Conservation (phyloP, 2,329 filamentous ascomycete species). For the Alternaria consortialis region DNA sequence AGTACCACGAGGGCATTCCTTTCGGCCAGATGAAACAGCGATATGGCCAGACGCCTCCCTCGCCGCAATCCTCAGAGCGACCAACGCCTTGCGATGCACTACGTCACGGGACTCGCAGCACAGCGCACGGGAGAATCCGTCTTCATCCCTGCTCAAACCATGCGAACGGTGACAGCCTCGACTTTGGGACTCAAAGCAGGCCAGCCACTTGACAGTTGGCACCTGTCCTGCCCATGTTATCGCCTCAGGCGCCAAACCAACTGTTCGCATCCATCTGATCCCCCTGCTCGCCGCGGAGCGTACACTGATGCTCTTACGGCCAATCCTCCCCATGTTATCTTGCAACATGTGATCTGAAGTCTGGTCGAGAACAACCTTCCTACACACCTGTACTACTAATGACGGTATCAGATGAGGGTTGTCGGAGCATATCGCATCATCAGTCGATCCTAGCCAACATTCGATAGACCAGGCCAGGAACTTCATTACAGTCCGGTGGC, state of each 20-base stretch:
- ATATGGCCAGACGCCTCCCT: slow-evolving; percentile 27
- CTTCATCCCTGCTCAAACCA: slow-evolving; percentile 36
- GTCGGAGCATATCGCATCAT: slow-evolving; percentile 24
- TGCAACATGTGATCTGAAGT: slow-evolving; percentile 39
- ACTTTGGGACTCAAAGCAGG: slow-evolving; percentile 18
- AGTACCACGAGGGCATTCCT: slow-evolving; percentile 35
- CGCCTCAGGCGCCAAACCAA: slow-evolving; percentile 48
- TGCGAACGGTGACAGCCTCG: slow-evolving; percentile 49
- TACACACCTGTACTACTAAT: slow-evolving; percentile 40
- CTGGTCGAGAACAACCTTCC: slow-evolving; percentile 22
- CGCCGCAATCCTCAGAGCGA: slow-evolving; percentile 16
- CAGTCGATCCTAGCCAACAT: slow-evolving; percentile 20
- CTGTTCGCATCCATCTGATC: slow-evolving; percentile 47
- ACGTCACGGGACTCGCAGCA: slow-evolving; percentile 39
- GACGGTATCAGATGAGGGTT: slow-evolving; percentile 36
- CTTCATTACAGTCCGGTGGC: slow-evolving; percentile 25
- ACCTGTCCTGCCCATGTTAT: slow-evolving; percentile 25
- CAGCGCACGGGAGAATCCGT: slow-evolving; percentile 35
- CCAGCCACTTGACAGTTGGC: slow-evolving; percentile 39
- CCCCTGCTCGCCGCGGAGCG: slow-evolving; percentile 19
- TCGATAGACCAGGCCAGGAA: slow-evolving; percentile 23
- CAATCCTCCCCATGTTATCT: slow-evolving; percentile 19
- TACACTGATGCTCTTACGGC: slow-evolving; percentile 12
- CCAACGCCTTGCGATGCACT: slow-evolving; percentile 18
- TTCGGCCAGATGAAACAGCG: slow-evolving; percentile 45